Evolutionary conservation across 129 eudicot species (phyloP).

Genomic region (Cynara cardunculus): DNA sequence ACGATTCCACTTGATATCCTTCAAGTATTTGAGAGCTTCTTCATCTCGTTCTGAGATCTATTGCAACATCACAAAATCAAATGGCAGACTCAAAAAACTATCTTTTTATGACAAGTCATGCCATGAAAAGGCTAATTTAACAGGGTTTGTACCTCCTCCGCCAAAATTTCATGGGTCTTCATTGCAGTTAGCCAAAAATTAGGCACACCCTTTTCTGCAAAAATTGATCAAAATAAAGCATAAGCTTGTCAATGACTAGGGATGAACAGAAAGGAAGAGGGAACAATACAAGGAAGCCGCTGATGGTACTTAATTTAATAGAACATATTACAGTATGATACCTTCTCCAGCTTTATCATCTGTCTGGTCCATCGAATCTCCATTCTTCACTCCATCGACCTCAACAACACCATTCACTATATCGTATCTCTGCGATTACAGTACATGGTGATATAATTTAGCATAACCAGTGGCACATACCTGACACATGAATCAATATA

Average conservation of each 20-base stretch:
- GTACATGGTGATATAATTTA: not conserved
- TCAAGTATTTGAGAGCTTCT: slow-evolving; percentile 70
- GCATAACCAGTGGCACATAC: not conserved
- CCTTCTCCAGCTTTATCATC: slow-evolving; percentile 48
- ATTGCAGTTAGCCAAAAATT: slow-evolving; percentile 75
- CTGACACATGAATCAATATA: not conserved
- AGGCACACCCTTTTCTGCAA: slow-evolving; percentile 85
- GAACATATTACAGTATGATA: not conserved
- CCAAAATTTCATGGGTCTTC: slow-evolving; percentile 65
- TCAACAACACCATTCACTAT: slow-evolving; percentile 73
- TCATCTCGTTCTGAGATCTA: slow-evolving; percentile 85
- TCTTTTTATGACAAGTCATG: not conserved
- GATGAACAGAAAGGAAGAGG: not conserved
- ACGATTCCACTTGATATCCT: slow-evolving; percentile 78
- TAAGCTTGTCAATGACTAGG: not conserved
- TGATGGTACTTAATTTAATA: not conserved
- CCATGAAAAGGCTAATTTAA: not conserved
- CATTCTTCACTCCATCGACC: slow-evolving; percentile 55
- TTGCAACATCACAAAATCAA: not conserved
- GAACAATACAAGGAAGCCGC: not conserved
- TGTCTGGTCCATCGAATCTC: slow-evolving; percentile 36
- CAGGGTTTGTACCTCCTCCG: slow-evolving; percentile 65
- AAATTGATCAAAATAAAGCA: not conserved
- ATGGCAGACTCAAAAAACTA: not conserved
- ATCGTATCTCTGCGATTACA: slow-evolving; percentile 55